phyloP scores from a whole-genome alignment of 768 basidiomycete species.

The Fistulinella prunicolor region DNA sequence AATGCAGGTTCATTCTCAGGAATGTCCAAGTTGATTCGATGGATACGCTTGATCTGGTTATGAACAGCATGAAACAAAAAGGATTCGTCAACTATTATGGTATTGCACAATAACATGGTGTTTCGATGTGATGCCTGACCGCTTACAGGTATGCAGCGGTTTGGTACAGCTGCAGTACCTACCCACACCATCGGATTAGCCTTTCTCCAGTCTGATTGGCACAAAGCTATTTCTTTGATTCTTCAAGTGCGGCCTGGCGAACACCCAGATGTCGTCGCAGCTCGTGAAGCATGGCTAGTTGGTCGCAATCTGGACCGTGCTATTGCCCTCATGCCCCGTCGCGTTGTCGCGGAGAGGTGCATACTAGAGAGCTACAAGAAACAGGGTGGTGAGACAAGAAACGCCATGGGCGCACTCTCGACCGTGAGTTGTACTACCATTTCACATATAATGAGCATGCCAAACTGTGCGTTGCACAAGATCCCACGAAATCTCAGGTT shows the following conservation, averaged over 20 bases:
- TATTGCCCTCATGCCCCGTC: constrained; percentile 79
- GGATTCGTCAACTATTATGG: constrained; percentile 99
- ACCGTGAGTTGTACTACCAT: constrained; percentile 48
- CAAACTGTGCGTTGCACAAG: constrained; percentile 39
- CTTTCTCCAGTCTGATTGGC: constrained; percentile 87
- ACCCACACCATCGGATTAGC: constrained; percentile 94
- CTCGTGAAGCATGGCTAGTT: constrained; percentile 85
- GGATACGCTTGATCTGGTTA: constrained; percentile 68
- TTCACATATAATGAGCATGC: background rate
- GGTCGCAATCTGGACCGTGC: constrained; percentile 80
- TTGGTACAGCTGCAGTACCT: constrained; percentile 94
- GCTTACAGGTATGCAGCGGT: constrained; percentile 89
- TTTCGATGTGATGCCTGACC: constrained; percentile 4
- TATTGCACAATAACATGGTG: constrained; percentile 27
- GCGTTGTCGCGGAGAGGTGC: constrained; percentile 91
- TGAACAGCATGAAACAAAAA: constrained; percentile 72
- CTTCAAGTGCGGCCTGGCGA: constrained; percentile 84
- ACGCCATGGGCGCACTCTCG: constrained; percentile 84
- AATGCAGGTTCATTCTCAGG: constrained; percentile 38
- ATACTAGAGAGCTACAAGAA: constrained; percentile 89
- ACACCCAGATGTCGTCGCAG: constrained; percentile 84
- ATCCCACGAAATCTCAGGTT: constrained; percentile 92
- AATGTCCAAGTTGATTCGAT: constrained; percentile 79
- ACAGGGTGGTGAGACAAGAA: constrained; percentile 71
- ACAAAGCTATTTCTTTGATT: constrained; percentile 78